A percentile compares a stretch with the other conserved stretches of the same genome.
phyloP scores from a whole-genome alignment of 139 green algal genomes.

The Limnomonas spitsbergensis region DNA sequence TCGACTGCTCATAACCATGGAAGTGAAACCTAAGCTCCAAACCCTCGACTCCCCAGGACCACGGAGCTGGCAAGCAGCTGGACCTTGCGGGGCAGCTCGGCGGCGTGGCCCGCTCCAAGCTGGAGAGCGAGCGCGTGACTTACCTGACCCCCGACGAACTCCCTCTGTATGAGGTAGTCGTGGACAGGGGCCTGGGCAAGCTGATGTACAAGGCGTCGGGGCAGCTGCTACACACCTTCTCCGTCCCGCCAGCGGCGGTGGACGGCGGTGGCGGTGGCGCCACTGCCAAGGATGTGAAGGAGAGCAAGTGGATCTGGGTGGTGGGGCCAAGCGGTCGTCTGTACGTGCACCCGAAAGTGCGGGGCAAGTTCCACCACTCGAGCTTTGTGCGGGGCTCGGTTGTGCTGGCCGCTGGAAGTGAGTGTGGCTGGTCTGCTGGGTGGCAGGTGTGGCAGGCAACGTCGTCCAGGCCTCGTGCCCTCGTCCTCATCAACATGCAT shows the following conservation, averaged over 20 bases:
- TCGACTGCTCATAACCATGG: too few species aligned
- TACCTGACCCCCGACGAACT: slow-evolving; percentile 51
- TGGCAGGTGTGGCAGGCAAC: neutral
- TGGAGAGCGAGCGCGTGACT: slow-evolving; percentile 50
- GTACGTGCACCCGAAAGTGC: slow-evolving; percentile 46
- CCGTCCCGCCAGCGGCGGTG: neutral
- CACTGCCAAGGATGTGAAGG: slow-evolving; percentile 8
- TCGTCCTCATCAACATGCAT: too few species aligned
- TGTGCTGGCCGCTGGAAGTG: neutral
- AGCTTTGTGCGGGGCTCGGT: slow-evolving; percentile 46
- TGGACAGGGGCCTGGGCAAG: slow-evolving; percentile 29
- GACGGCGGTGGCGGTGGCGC: slow-evolving; percentile 8
- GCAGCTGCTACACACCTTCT: slow-evolving; percentile 44
- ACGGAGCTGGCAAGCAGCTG: slow-evolving; percentile 44
- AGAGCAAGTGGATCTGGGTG: slow-evolving; percentile 64
- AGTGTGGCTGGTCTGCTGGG: neutral
- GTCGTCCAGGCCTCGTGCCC: neutral
- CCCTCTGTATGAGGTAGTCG: slow-evolving; percentile 39
- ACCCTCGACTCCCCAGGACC: slow-evolving; percentile 48
- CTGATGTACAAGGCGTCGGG: slow-evolving; percentile 40
- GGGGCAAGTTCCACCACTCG: slow-evolving; percentile 60
- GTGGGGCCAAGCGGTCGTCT: slow-evolving; percentile 47
- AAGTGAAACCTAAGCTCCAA: too few species aligned
- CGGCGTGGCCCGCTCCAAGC: slow-evolving; percentile 40
- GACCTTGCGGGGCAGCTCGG: slow-evolving; percentile 29